Evolutionary conservation across 345 rosid species (phyloP).

Genomic region (Lumnitzera racemosa): DNA sequence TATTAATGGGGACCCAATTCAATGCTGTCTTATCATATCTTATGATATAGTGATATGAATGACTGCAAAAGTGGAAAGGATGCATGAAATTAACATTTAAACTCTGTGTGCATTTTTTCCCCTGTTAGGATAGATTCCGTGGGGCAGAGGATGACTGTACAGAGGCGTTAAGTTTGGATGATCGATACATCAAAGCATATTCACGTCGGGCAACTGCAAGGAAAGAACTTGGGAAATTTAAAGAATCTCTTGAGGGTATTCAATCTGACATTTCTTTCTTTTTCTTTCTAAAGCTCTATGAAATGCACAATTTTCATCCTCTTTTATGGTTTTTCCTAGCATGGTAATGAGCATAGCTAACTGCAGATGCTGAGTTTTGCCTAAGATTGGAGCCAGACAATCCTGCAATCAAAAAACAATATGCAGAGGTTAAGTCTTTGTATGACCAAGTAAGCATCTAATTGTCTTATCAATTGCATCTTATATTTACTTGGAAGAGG

Average conservation of each 20-base stretch:
- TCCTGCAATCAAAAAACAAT: slow-evolving; percentile 79
- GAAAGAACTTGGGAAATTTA: slow-evolving; percentile 63
- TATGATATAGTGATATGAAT: too few relatives aligned
- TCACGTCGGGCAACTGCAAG: slow-evolving; percentile 91
- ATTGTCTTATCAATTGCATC: not conserved
- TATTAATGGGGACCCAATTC: too few relatives aligned
- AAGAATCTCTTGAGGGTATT: slow-evolving; percentile 75
- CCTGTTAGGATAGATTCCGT: slow-evolving; percentile 37
- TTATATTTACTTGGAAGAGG: not conserved
- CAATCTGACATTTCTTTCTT: not conserved
- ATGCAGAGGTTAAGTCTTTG: slow-evolving; percentile 56
- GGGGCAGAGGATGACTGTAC: slow-evolving; percentile 93
- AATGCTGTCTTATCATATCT: too few relatives aligned
- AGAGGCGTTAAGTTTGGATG: slow-evolving; percentile 86
- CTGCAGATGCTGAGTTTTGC: slow-evolving; percentile 86
- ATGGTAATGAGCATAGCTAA: slow-evolving; percentile 18
- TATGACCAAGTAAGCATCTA: slow-evolving; percentile 51
- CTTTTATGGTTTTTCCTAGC: slow-evolving; percentile 8
- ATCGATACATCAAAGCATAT: slow-evolving; percentile 80
- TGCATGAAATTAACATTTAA: not conserved
- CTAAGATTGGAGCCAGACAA: slow-evolving; percentile 79
- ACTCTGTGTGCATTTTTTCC: slow-evolving; percentile 6
- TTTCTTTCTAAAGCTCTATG: not conserved
- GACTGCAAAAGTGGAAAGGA: not conserved
- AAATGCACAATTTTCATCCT: too few relatives aligned